Conservation (phyloP, 345 rosid genomes). For the Euphorbia tirucalli region DNA sequence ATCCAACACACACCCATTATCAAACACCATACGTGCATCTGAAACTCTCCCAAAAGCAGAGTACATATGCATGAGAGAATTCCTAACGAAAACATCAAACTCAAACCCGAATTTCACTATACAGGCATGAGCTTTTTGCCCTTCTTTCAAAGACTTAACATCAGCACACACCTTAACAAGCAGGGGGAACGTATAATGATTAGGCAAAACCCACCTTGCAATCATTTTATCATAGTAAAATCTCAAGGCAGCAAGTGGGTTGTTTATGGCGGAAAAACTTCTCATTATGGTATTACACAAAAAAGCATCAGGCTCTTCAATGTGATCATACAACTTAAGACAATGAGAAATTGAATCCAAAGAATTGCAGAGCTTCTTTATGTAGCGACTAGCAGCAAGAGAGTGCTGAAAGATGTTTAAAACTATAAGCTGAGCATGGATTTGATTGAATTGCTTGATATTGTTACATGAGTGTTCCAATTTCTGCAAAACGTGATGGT, state of each 20-base stretch:
- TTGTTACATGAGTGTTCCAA: constrained; percentile 36
- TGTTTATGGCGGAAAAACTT: constrained; percentile 30
- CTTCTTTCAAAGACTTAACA: constrained; percentile 35
- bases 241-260: constrained; percentile 40
- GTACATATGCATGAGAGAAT: constrained; percentile 26
- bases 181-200: constrained; percentile 59
- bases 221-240: constrained; percentile 57
- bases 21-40: constrained; percentile 32
- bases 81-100: constrained; percentile 34
- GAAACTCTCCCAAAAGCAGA: constrained; percentile 24
- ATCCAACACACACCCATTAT: constrained; percentile 27
- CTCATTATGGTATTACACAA: constrained; percentile 56
- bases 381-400: constrained; percentile 43
- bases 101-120: constrained; percentile 30
- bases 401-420: constrained; percentile 46
- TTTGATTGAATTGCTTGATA: constrained; percentile 41
- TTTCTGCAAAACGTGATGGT: constrained; percentile 41
- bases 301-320: constrained; percentile 56
- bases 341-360: constrained; percentile 39
- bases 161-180: constrained; percentile 46
- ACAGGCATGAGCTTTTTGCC: constrained; percentile 25
- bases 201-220: constrained; percentile 41
- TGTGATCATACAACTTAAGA: constrained; percentile 36
- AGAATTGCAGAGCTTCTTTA: constrained; percentile 55
- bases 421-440: constrained; percentile 42